Base-by-base conservation (phyloP, 2,329 filamentous ascomycete species). In the Diplodia sapinea region DNA sequence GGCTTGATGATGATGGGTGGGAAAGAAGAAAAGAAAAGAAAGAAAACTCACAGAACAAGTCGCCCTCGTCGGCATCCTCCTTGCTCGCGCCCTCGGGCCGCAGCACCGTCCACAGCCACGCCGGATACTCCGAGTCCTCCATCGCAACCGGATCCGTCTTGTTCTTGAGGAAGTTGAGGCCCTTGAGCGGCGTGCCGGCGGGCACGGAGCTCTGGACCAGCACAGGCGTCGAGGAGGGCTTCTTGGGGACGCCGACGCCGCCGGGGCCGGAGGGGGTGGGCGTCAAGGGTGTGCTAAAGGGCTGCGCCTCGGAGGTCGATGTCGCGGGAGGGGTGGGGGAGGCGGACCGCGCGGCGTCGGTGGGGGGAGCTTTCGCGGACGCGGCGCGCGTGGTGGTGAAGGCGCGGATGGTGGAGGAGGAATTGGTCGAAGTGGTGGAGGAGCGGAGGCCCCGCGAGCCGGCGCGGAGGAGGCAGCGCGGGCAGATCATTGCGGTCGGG, bases 81-180 rank as follows among this genome's bases (percentile, higher is more conserved):
- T 38, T 38, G 67, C 74, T 76, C 75, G 85, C 87, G 78, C 87
- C 86, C 79, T 87, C 81, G 73, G 79, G 82, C 62, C 89, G 86
- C 66, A 95, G 80, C 72, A 91, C 88, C 3, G 80, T 83, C 92
- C 92, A 96, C 70, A 96, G 79, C 92, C 92, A 96, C 29, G 82
- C 83, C 3, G 92, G 92, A 79, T 96, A 96, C 70, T 91, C 90
- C 26, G 88, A 83, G 72, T 96, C 92, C 40, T 88, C 83, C 73
- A 89, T 78, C 11, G 92, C 92, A 6, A 94, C 82, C 0, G 92
- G 92, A 75, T 94, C 91, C 43, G 84, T 81, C 74, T 86, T 85
- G 71, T 86, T 87, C 82, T 95, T 95, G 74, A 89, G 79, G 79
- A 91, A 94, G 79, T 93, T 94, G 67, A 96, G 82, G 1, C 92